A percentile compares a stretch with the other conserved stretches of the same genome.
Conservation (phyloP, 2,329 filamentous ascomycete species). For the Fusarium armeniacum region DNA sequence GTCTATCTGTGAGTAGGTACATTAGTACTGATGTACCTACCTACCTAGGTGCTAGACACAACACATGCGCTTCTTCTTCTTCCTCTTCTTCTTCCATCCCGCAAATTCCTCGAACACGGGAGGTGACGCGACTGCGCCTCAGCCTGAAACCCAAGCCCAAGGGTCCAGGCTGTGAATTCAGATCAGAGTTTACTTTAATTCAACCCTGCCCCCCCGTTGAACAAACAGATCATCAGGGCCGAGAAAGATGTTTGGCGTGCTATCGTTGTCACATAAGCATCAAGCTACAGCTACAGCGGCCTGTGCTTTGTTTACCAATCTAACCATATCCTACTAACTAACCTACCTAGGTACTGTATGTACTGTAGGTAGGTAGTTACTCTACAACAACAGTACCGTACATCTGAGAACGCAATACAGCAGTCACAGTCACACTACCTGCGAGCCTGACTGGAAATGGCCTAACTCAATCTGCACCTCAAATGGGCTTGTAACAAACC, state of each 20-base stretch:
- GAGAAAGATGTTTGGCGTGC: neutral
- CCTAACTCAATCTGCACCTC: constrained; percentile 21
- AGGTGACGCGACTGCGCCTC: constrained; percentile 12
- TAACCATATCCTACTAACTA: neutral
- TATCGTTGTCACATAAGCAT: constrained; percentile 1
- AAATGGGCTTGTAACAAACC: constrained; percentile 22
- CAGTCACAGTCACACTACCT: constrained; percentile 36
- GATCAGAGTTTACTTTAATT: constrained; percentile 20
- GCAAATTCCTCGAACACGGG: neutral
- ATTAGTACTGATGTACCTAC: too few species aligned
- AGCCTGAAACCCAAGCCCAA: constrained; percentile 42
- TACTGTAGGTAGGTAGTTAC: neutral
- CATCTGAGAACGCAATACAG: constrained; percentile 7
- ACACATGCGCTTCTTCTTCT: neutral
- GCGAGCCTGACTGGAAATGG: constrained; percentile 15
- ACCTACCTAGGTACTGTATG: too few species aligned
- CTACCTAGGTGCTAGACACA: neutral
- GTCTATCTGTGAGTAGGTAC: too few species aligned
- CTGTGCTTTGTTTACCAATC: constrained; percentile 20
- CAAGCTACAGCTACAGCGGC: constrained; percentile 7
- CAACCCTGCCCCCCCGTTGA: constrained; percentile 5
- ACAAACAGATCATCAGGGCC: constrained; percentile 22
- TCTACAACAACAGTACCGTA: neutral
- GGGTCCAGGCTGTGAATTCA: constrained; percentile 33
- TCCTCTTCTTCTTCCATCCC: neutral